Evolutionary conservation across 768 basidiomycete genomes (phyloP).

Genomic region (Lactarius trivialis): DNA sequence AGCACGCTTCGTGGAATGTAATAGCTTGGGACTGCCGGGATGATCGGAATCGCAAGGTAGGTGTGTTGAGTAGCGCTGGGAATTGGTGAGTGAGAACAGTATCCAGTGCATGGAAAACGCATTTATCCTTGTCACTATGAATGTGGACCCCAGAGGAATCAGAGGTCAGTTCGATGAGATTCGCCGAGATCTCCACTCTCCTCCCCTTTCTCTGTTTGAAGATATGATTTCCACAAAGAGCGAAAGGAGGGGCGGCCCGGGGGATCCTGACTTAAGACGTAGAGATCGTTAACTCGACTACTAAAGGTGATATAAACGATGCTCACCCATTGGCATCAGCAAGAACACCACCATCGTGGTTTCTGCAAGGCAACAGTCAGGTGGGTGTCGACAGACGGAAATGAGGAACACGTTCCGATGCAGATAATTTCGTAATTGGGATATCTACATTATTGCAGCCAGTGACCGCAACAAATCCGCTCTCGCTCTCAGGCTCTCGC

Average conservation of each 20-base stretch:
- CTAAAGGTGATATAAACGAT: constrained; percentile 6
- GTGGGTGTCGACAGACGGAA: not conserved
- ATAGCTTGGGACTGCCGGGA: constrained; percentile 42
- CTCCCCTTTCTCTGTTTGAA: not conserved
- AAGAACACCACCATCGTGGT: constrained; percentile 3
- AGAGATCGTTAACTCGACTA: constrained; percentile 14
- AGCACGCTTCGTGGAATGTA: constrained; percentile 38
- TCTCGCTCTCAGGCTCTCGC: not conserved
- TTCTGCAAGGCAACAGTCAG: not conserved
- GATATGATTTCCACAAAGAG: constrained; percentile 10
- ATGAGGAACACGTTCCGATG: not conserved
- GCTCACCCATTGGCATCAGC: not conserved
- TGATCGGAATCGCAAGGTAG: constrained; percentile 46
- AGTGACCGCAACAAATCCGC: not conserved
- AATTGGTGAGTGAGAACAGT: not conserved
- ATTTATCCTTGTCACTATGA: constrained; percentile 64
- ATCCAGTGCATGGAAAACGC: not conserved
- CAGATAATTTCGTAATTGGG: not conserved
- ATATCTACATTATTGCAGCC: not conserved
- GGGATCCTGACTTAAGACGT: constrained; percentile 15
- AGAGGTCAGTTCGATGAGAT: constrained; percentile 7
- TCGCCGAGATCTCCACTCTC: not conserved
- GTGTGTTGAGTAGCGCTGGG: constrained; percentile 62
- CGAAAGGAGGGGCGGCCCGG: constrained; percentile 7
- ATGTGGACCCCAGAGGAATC: not conserved